phyloP scores from a whole-genome alignment of 2,329 filamentous ascomycete genomes.

The Stagonosporopsis vannaccii region DNA sequence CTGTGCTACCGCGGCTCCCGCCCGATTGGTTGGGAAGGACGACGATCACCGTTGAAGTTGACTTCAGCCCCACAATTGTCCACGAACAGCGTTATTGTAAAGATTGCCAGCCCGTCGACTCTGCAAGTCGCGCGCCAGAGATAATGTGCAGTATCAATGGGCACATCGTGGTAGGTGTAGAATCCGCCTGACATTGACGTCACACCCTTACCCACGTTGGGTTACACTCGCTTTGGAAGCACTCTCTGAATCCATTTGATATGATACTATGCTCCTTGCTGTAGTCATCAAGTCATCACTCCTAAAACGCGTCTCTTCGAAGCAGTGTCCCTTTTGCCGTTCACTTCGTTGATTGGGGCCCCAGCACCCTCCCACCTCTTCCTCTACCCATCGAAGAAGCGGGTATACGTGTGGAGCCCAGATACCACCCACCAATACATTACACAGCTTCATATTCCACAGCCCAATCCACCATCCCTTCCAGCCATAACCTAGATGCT shows the following conservation, averaged over 20 bases:
- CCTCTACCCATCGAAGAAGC: conserved; percentile 53
- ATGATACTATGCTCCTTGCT: background rate
- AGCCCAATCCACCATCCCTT: conserved; percentile 55
- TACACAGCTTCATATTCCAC: conserved; percentile 49
- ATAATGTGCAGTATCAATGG: no score
- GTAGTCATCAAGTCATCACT: background rate
- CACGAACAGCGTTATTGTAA: background rate
- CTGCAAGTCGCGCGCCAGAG: no score
- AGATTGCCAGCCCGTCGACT: background rate
- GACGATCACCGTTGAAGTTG: conserved; percentile 9
- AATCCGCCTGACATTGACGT: background rate
- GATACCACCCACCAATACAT: conserved; percentile 50
- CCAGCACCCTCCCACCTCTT: conserved; percentile 53
- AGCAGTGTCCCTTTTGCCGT: background rate
- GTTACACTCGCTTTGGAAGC: no score
- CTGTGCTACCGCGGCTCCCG: background rate
- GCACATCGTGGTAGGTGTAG: no score
- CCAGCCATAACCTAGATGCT: conserved; percentile 53
- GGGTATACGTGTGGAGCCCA: conserved; percentile 53
- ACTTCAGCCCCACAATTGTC: background rate
- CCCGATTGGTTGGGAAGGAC: conserved; percentile 6
- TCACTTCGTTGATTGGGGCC: conserved; percentile 44
- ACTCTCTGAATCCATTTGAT: background rate
- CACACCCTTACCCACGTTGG: no score
- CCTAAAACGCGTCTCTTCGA: background rate